Percentiles rank a stretch among this genome's conserved stretches.
Conservation (phyloP, 192 early-diverging fungal genomes). For the Backusella sp. region DNA sequence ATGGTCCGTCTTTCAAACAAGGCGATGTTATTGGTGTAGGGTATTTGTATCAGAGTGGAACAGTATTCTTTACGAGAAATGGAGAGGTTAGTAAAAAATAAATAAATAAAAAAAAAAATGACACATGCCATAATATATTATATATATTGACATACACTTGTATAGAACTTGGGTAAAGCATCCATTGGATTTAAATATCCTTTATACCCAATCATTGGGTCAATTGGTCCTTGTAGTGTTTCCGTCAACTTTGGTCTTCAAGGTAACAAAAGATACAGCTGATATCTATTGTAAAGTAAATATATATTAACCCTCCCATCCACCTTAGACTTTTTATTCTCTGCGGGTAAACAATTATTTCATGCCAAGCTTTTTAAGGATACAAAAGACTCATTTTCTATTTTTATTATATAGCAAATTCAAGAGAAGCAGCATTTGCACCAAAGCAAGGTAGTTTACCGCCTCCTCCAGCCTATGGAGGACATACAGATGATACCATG, state of each 20-base stretch:
- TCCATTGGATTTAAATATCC: constrained; percentile 68
- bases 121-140: not conserved
- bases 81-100: constrained; percentile 45
- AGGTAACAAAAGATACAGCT: constrained; percentile 38
- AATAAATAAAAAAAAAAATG: no score
- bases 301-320: not conserved
- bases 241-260: constrained; percentile 73
- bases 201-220: constrained; percentile 57
- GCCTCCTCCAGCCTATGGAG: constrained; percentile 70
- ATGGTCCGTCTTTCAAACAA: constrained; percentile 64
- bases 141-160: not conserved
- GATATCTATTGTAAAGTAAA: constrained; percentile 55
- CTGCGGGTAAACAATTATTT: constrained; percentile 6
- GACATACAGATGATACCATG: constrained; percentile 14
- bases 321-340: constrained; percentile 15
- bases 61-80: constrained; percentile 73
- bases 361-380: not conserved
- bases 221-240: constrained; percentile 48
- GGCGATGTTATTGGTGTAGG: constrained; percentile 75
- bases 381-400: not conserved
- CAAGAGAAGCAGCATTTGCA: constrained; percentile 71
- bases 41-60: constrained; percentile 65
- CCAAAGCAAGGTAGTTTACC: constrained; percentile 59
- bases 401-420: constrained; percentile 47
- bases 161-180: constrained; percentile 55